Evolutionary conservation across 148 eudicot species (phyloP).

Genomic region (Selenicereus undatus): DNA sequence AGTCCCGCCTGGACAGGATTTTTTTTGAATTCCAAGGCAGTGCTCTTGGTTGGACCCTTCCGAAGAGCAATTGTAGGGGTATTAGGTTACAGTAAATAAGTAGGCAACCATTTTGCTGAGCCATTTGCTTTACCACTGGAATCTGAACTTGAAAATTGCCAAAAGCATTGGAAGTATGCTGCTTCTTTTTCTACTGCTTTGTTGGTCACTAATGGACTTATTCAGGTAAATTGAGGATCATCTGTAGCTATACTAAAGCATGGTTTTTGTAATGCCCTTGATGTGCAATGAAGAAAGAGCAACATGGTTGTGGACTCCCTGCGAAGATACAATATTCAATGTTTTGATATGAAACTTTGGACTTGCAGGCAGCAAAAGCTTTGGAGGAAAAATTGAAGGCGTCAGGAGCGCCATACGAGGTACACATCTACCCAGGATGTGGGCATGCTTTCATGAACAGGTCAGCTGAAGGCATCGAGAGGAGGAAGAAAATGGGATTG

Average conservation of each 20-base stretch:
- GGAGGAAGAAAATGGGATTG: slow-evolving; percentile 83
- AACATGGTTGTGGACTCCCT: neutral
- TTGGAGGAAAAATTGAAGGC: slow-evolving; percentile 81
- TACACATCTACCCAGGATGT: slow-evolving; percentile 60
- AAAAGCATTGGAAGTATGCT: neutral
- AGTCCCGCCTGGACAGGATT: neutral
- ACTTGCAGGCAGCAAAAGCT: slow-evolving; percentile 67
- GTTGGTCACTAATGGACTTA: neutral
- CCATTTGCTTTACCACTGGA: neutral
- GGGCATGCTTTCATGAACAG: slow-evolving; percentile 86
- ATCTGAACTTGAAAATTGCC: neutral
- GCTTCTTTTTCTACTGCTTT: neutral
- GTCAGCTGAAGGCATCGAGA: slow-evolving; percentile 68
- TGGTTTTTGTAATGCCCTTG: neutral
- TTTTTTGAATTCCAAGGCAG: neutral
- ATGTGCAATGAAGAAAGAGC: neutral
- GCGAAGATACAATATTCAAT: neutral
- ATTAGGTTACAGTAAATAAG: too few species aligned
- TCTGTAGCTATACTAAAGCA: neutral
- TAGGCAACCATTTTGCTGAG: neutral
- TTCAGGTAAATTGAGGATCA: neutral
- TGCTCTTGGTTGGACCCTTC: neutral
- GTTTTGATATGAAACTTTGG: slow-evolving; percentile 4
- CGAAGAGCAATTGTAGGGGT: too few species aligned
- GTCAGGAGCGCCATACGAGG: slow-evolving; percentile 69